Evolutionary conservation across 805 yeast species (phyloP).

Genomic region (Yarrowia yakushimensis): DNA sequence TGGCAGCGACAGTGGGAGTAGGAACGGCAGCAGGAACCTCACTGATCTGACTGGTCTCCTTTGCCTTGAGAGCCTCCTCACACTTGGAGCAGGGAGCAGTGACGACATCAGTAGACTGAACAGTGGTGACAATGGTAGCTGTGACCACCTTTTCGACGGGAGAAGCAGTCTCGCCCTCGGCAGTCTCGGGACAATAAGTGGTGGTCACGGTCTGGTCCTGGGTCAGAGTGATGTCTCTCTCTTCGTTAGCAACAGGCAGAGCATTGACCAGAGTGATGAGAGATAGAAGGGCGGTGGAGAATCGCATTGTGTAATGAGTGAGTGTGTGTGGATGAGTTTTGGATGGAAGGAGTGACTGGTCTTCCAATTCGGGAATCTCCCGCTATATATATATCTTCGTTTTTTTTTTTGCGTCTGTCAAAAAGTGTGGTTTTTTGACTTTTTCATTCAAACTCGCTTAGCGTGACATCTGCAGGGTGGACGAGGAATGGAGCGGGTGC

Average conservation of each 20-base stretch:
- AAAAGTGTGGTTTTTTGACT: not conserved
- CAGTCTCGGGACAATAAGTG: conserved; percentile 19
- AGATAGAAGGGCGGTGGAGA: not conserved
- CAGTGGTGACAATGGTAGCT: conserved; percentile 13
- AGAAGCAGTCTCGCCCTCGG: not conserved
- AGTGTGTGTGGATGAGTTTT: not conserved
- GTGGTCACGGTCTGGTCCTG: conserved; percentile 11
- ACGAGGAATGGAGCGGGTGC: conserved; percentile 16
- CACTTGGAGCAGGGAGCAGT: conserved; percentile 21
- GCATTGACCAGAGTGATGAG: not conserved
- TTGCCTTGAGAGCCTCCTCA: conserved; percentile 20
- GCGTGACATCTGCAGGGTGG: conserved; percentile 7
- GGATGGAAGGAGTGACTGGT: not conserved
- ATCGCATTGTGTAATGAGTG: not conserved
- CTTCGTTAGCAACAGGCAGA: conserved; percentile 1
- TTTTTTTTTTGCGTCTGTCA: no score
- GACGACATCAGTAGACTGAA: not conserved
- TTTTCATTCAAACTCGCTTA: not conserved
- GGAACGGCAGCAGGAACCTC: conserved; percentile 13
- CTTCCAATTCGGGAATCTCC: not conserved
- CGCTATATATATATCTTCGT: not conserved
- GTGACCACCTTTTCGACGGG: conserved; percentile 5
- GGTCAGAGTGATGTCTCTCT: not conserved
- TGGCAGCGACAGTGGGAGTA: not conserved
- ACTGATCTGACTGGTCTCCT: not conserved